Base-by-base conservation (phyloP, 345 rosid genomes). In the Sonneratia caseolaris region DNA sequence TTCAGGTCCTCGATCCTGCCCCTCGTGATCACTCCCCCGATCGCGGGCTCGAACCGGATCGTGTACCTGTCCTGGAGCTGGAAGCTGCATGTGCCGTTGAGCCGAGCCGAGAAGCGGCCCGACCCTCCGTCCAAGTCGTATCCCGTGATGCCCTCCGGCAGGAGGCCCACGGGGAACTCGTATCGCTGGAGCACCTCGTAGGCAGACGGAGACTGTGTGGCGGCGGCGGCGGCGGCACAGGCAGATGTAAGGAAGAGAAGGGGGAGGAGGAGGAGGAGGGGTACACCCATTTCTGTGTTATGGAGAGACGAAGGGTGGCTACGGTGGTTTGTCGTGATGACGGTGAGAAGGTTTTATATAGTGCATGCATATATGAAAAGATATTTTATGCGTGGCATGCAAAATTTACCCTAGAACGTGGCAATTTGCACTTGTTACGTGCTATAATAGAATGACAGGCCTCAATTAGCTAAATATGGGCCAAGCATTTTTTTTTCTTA, bases 151-250 rank as follows among this genome's bases (percentile, higher is more conserved):
- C 94, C 96, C 66, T 76, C 73, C 1, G 92, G 94, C 53, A 92
- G 92, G 40, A 92, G 80, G 14, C 98, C 90, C 7, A 73, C 51
- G 0, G 92, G 96, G 74, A 92, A 81, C 12, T 81, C 76, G 74
- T 84, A 85, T 13, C 74, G 48, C 66, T 74, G 78, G 56, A 88
- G 89, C 37, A 70, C 79, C 73, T 86, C 80, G 77, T 92, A 90
- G 11, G 84, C 91, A 0, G 90, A 72, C 16, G 74, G 35, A 0
- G 91, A 71, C n/a, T 67, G 27, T 19, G 66, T 12, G 59, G 49
- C 47, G 45, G 43, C 32, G 10, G 24, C 22, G n/a, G 36, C 32
- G 62, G 42, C 4, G 73, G 66, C 35, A 36, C 5, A 19, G 4
- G 66, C 66, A 3, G 66, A 62, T 42, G 45, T 42, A 0, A 62